phyloP scores from a whole-genome alignment of 495 filamentous ascomycete species.

The Aspergillus coremiiformis region DNA sequence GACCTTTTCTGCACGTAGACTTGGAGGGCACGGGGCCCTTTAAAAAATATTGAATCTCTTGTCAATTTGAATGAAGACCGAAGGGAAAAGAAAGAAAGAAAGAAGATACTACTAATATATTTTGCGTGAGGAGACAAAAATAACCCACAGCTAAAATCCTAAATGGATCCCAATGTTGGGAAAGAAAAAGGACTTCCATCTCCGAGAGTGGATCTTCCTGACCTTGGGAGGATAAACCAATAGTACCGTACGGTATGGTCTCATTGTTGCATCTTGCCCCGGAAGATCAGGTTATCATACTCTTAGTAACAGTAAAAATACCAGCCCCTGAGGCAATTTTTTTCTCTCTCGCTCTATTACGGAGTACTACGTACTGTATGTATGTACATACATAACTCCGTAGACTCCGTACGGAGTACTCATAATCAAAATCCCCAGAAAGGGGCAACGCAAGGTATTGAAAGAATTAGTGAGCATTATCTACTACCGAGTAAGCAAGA shows the following conservation, averaged over 20 bases:
- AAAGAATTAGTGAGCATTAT: no score
- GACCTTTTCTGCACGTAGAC: background rate
- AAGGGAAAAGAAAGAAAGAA: background rate
- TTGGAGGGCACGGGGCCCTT: background rate
- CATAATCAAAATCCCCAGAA: conserved; percentile 1
- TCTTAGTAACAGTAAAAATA: no score
- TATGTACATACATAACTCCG: no score
- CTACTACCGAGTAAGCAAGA: no score
- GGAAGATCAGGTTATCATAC: background rate
- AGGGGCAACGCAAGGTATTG: conserved; percentile 14
- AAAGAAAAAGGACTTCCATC: background rate
- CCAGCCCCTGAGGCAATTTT: conserved; percentile 6
- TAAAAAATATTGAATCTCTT: background rate
- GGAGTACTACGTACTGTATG: no score
- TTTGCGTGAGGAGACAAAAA: background rate
- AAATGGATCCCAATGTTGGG: background rate
- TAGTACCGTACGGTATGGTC: background rate
- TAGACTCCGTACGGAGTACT: background rate
- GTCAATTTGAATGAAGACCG: background rate
- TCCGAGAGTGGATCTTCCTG: background rate
- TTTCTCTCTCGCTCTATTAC: background rate
- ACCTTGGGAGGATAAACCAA: no score
- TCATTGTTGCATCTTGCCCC: background rate
- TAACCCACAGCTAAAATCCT: background rate
- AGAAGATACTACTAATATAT: background rate